These are phyloP conservation scores for Keithomyces neogunnii DNA, from an alignment of 2,329 filamentous ascomycete genomes.

Conservation along the genomic window DNA sequence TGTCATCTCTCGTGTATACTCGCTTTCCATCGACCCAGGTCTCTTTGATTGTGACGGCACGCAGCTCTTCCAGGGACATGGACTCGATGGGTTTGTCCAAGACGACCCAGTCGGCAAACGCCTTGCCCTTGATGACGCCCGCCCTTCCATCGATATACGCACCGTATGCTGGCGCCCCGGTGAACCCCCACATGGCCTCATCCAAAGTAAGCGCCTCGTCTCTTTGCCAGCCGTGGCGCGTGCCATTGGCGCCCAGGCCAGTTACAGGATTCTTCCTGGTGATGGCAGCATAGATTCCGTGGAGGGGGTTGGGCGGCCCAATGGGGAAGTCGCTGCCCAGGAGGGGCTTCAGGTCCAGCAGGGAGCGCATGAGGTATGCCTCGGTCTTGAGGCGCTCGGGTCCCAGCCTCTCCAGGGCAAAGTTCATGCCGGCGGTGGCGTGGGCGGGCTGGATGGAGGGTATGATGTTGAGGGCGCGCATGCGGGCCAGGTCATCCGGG, in stretches of 20 bases:
- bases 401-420: conserved; percentile 54
- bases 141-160: conserved; percentile 51
- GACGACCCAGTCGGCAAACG: conserved; percentile 64
- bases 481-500: conserved; percentile 52
- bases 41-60: conserved; percentile 48
- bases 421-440: conserved; percentile 63
- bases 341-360: conserved; percentile 45
- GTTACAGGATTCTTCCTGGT: conserved; percentile 51
- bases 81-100: conserved; percentile 48
- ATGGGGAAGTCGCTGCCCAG: conserved; percentile 67
- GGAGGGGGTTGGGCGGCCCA: conserved; percentile 58
- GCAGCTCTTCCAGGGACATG: conserved; percentile 42
- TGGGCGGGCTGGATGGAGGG: conserved; percentile 66
- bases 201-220: conserved; percentile 50
- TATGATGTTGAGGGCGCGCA: conserved; percentile 51
- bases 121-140: conserved; percentile 50
- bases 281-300: conserved; percentile 61
- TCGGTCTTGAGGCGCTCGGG: conserved; percentile 40
- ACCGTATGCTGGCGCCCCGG: conserved; percentile 47
- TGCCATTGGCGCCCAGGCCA: conserved; percentile 38
- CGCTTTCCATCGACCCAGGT: conserved; percentile 57
- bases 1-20: conserved; percentile 28
- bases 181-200: conserved; percentile 56
- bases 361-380: conserved; percentile 58
- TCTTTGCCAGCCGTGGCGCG: conserved; percentile 45